Base-by-base conservation (phyloP, 2,329 filamentous ascomycete species). In the Colletotrichum coccodes region DNA sequence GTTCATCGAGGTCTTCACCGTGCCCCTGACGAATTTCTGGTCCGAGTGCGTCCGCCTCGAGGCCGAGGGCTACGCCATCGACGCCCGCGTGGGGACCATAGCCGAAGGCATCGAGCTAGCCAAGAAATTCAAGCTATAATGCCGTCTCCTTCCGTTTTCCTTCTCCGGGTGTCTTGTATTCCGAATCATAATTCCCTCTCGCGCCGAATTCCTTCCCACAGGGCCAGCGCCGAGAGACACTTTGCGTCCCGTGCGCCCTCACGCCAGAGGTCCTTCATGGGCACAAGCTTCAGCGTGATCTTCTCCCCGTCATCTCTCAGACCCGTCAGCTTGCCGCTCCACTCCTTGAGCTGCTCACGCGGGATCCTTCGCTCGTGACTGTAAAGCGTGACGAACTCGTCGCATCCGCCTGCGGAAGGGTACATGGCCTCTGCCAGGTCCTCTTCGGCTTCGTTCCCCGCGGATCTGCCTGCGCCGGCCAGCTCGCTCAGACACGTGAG, bases 51-150 rank as follows among this genome's bases (percentile, higher is more conserved):
- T 89, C 77, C 86, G 79, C 71, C 82, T 94, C 1, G 92, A 94
- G 75, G 81, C 82, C 2, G 83, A 94, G 71, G 93, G 93, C 0
- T 94, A 88, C 78, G 93, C 91, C 1, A 93, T 96, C 72, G 93
- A 96, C 79, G 92, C 92, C 6, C 85, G 93, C 44, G 90, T 95
- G 2, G 93, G 91, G 1, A 93, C 92, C 6, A 80, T 95, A 52
- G 93, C 93, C 0, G 92, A 95, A 78, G 93, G 93, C 0, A 90
- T 95, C 68, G 90, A 95, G 76, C 81, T 94, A 71, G 91, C 91
- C 23, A 92, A 89, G 81, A 79, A 80, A 70, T 82, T 87, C 64
- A 83, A 81, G 72, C 75, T 87, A 28, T 84, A 69, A 64, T 26
- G 11, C 18, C 12, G 36, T 32, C n/a, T 42, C 26, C 40, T 12